These are phyloP conservation scores for Mrakia gelida DNA, from an alignment of 768 basidiomycete genomes.

Conservation along the genomic window DNA sequence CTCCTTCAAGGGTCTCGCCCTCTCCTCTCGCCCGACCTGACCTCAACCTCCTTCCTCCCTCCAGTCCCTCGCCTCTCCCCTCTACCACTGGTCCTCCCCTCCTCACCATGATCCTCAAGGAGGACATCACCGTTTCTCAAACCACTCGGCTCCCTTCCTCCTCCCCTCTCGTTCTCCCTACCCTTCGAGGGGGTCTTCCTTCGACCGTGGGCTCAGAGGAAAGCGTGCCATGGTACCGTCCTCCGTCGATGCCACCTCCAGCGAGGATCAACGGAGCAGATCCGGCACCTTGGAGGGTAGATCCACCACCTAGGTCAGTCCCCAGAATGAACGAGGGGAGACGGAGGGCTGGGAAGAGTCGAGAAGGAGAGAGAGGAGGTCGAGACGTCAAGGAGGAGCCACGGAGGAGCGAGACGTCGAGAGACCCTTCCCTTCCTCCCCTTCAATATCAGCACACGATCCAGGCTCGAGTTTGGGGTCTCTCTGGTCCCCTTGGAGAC, in stretches of 20 bases:
- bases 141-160: neutral
- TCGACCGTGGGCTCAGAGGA: neutral
- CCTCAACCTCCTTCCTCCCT: neutral
- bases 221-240: neutral
- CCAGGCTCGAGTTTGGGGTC: no score
- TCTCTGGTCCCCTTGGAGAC: no score
- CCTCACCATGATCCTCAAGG: conserved; percentile 12
- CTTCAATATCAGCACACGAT: no score
- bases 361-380: neutral
- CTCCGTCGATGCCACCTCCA: neutral
- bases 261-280: neutral
- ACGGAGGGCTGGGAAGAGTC: neutral
- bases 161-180: neutral
- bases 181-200: neutral
- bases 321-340: neutral
- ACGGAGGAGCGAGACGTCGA: no score
- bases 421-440: no score
- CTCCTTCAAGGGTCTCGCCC: neutral
- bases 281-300: conserved; percentile 9
- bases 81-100: neutral
- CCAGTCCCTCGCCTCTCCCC: neutral
- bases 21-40: neutral
- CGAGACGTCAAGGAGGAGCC: no score
- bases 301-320: conserved; percentile 5
- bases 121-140: conserved; percentile 15